These are phyloP conservation scores for Kazachstania sp. DNA, from an alignment of 1,139 yeast genomes.

Conservation along the genomic window DNA sequence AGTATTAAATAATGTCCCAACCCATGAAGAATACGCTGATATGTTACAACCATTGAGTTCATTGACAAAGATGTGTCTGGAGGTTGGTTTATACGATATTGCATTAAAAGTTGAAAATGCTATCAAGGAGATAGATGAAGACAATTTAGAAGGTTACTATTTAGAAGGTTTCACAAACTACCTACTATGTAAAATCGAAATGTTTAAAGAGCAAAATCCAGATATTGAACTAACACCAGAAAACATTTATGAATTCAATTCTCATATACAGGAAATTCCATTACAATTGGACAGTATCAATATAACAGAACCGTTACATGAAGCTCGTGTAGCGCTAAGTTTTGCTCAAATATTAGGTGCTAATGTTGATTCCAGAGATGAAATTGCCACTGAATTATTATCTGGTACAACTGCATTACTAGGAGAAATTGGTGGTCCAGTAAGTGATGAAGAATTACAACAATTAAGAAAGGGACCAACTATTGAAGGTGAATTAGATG, in stretches of 20 bases:
- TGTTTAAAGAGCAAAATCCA: conserved; percentile 21
- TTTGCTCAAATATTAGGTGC: conserved; percentile 42
- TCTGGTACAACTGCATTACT: conserved; percentile 46
- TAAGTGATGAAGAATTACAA: conserved; percentile 30
- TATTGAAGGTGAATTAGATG: conserved; percentile 36
- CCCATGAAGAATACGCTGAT: conserved; percentile 48
- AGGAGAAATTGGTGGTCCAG: conserved; percentile 51
- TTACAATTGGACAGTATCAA: conserved; percentile 30
- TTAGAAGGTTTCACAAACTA: conserved; percentile 72
- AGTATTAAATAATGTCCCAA: conserved; percentile 34
- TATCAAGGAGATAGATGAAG: conserved; percentile 72
- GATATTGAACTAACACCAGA: conserved; percentile 20
- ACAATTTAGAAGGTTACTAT: conserved; percentile 69
- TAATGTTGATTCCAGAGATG: conserved; percentile 33
- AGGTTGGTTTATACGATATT: conserved; percentile 60
- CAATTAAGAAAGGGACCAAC: conserved; percentile 39
- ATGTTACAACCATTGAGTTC: conserved; percentile 61
- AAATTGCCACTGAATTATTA: conserved; percentile 47
- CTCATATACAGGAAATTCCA: conserved; percentile 44
- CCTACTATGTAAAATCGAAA: conserved; percentile 44
- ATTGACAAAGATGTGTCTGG: conserved; percentile 65
- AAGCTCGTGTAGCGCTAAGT: conserved; percentile 48
- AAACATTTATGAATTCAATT: conserved; percentile 32
- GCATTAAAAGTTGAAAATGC: conserved; percentile 54
- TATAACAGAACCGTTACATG: conserved; percentile 34